Evolutionary conservation across 257 asterid genomes (phyloP).

Genomic region (Solanum chmielewskii): DNA sequence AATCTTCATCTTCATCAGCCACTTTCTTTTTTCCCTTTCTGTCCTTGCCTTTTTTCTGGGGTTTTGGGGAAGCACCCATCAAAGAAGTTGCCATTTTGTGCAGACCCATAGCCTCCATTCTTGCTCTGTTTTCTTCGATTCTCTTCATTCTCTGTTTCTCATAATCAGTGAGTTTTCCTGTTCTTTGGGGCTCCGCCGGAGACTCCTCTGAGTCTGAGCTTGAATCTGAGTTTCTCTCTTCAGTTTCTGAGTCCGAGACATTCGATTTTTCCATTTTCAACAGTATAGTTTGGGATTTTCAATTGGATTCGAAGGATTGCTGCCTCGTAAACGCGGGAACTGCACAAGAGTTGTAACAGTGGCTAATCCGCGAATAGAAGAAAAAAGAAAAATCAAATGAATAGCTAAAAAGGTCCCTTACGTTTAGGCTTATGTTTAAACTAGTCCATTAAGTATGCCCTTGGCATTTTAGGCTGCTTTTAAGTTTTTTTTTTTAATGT

Average conservation of each 20-base stretch:
- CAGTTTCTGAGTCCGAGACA: constrained; percentile 30
- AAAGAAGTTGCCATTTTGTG: constrained; percentile 50
- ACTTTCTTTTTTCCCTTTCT: constrained; percentile 49
- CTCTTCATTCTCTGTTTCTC: constrained; percentile 70
- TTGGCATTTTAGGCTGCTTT: not conserved
- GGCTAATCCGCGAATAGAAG: not conserved
- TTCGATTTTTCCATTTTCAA: constrained; percentile 17
- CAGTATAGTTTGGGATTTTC: not conserved
- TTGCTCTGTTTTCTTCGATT: constrained; percentile 62
- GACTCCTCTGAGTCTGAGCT: constrained; percentile 29
- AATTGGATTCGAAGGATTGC: not conserved
- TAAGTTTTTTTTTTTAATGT: too few species aligned
- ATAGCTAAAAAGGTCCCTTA: not conserved
- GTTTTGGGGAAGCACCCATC: constrained; percentile 25
- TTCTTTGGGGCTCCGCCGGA: constrained; percentile 13
- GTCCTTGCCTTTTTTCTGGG: constrained; percentile 21
- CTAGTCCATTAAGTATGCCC: not conserved
- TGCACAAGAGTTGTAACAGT: not conserved
- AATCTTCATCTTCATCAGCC: constrained; percentile 73
- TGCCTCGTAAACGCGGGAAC: not conserved
- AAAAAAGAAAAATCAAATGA: not conserved
- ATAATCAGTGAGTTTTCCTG: constrained; percentile 36
- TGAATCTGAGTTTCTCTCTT: constrained; percentile 10
- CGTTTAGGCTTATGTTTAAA: not conserved
- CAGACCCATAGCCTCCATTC: constrained; percentile 90